These are phyloP conservation scores for Phytophthora syringae DNA, from an alignment of 352 stramenopile species.

Conservation along the genomic window DNA sequence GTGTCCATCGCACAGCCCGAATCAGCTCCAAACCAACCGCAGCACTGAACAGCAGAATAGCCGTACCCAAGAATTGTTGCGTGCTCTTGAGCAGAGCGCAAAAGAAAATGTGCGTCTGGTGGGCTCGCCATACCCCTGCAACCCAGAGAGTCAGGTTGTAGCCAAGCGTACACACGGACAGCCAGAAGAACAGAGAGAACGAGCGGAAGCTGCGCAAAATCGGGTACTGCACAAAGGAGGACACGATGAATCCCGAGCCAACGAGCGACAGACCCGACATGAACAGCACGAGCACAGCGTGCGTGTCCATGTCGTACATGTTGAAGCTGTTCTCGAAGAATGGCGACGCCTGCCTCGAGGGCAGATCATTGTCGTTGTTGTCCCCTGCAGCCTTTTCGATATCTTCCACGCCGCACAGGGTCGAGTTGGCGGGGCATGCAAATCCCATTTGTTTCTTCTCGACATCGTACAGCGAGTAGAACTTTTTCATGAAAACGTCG, in stretches of 20 bases:
- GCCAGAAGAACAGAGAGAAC: slow-evolving; percentile 71
- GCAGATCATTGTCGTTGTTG: slow-evolving; percentile 25
- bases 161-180: slow-evolving; percentile 61
- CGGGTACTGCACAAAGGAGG: slow-evolving; percentile 73
- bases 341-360: slow-evolving; percentile 30
- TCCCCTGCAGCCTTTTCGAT: slow-evolving; percentile 5
- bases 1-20: slow-evolving; percentile 58
- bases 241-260: slow-evolving; percentile 68
- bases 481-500: slow-evolving; percentile 97
- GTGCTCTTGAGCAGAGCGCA: slow-evolving; percentile 59
- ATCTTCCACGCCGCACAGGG: slow-evolving; percentile 55
- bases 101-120: slow-evolving; percentile 48
- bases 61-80: slow-evolving; percentile 75
- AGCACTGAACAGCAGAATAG: slow-evolving; percentile 63
- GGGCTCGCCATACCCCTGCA: slow-evolving; percentile 47
- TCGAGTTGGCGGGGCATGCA: slow-evolving; percentile 61
- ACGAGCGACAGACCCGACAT: slow-evolving; percentile 74
- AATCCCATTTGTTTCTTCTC: slow-evolving; percentile 87
- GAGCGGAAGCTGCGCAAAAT: slow-evolving; percentile 54
- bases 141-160: slow-evolving; percentile 75
- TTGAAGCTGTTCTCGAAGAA: slow-evolving; percentile 74
- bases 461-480: slow-evolving; percentile 94
- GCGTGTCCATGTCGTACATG: slow-evolving; percentile 76
- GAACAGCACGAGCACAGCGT: slow-evolving; percentile 79
- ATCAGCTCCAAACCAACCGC: slow-evolving; percentile 71